Evolutionary conservation across 2,329 filamentous ascomycete species (phyloP), one percentile per base, ranked within the genome.

Genomic region (Aphanocladium album): DNA sequence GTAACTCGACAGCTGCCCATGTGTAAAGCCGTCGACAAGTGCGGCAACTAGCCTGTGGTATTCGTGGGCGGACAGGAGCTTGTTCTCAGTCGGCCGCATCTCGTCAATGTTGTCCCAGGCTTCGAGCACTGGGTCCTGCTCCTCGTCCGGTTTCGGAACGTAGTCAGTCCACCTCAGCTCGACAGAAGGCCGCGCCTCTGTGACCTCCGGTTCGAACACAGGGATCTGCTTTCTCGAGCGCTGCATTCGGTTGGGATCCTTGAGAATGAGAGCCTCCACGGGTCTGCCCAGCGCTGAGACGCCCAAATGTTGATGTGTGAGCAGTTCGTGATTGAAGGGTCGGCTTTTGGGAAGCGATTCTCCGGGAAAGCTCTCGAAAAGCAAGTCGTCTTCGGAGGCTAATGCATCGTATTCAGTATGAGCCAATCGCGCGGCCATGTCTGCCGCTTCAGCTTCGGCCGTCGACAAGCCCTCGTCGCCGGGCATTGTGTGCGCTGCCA

Each of bases 201-300:
- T 2, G 1, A 60, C 47, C 19, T 68, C 61, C 12, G 66, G 63
- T 8, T 70, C 62, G 11, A 70, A 30, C 19, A 64, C 63, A 0
- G 63, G 62, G 0, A 63, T 30, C 0, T 62, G 2, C 54, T 60
- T 68, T 41, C 58, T 67, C 9, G 64, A 21, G 6, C 41, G 62
- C 46, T 60, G 67, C 62, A 73, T 64, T 49, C 65, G 67, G 23
- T 75, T 72, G 8, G 74, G 72, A 47, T 76, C 74, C 25, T 73
- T 72, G 55, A 84, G 72, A 39, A 85, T 72, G 50, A 85, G 77
- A 25, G 79, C 79, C 17, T 77, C 72, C 14, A 77, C 76, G 2
- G 69, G 70, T 35, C 68, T 60, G 21, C 76, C 76, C 3, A 77
- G 70, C 1, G 74, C 72, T 3, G 67, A 64, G 17, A 73, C 66